These are phyloP conservation scores for Colletotrichum siamense DNA, from an alignment of 2,329 filamentous ascomycete species.

Conservation along the genomic window DNA sequence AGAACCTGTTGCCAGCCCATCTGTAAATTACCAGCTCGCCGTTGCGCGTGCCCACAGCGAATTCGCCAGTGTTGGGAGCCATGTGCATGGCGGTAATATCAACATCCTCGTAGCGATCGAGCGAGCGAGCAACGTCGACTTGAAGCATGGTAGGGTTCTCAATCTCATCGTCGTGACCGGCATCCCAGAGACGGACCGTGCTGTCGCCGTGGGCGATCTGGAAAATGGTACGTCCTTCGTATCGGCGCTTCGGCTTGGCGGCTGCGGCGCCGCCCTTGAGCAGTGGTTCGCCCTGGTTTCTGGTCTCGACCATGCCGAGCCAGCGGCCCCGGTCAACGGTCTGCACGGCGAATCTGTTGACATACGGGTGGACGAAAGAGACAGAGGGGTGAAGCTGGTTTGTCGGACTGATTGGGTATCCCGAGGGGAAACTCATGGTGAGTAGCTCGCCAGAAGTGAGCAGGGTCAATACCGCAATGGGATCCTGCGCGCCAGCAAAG, in stretches of 20 bases:
- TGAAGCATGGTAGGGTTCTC: constrained; percentile 85
- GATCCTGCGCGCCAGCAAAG: constrained; percentile 88
- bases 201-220: constrained; percentile 91
- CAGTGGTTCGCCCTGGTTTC: constrained; percentile 78
- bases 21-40: constrained; percentile 90
- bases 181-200: constrained; percentile 91
- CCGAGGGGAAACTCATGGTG: constrained; percentile 90
- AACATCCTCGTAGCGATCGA: constrained; percentile 79
- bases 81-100: constrained; percentile 82
- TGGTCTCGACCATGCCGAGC: constrained; percentile 88
- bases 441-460: constrained; percentile 87
- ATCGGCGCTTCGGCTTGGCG: constrained; percentile 72
- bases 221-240: constrained; percentile 83
- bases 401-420: constrained; percentile 88
- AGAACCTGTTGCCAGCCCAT: constrained; percentile 82
- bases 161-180: constrained; percentile 89
- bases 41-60: constrained; percentile 79
- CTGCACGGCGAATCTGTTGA: constrained; percentile 74
- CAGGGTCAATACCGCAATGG: constrained; percentile 81
- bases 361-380: constrained; percentile 89
- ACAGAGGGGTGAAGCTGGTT: constrained; percentile 91
- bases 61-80: constrained; percentile 80
- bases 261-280: constrained; percentile 81
- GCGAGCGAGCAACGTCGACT: constrained; percentile 82
- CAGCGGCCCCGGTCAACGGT: constrained; percentile 80